A percentile compares a stretch with the other conserved stretches of the same genome.
Conservation (phyloP, 768 basidiomycete species). For the Neoboletus magnificus region DNA sequence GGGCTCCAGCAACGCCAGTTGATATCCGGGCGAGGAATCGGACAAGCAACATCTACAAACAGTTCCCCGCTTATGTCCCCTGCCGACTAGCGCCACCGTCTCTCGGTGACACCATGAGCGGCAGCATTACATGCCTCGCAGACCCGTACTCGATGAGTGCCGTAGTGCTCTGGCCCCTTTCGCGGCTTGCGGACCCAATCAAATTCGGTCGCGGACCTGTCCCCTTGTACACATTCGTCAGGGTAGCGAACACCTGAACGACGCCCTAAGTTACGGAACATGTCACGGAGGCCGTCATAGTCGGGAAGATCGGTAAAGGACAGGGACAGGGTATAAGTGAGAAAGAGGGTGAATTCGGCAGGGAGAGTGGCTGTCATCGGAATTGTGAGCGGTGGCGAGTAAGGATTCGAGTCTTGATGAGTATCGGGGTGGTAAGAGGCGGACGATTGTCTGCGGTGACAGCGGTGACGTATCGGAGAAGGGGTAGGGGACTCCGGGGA, state of each 20-base stretch:
- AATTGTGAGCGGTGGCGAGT: conserved; percentile 24
- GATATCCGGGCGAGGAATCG: not conserved
- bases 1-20: not conserved
- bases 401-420: conserved; percentile 7
- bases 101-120: conserved; percentile 22
- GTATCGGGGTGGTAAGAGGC: conserved; percentile 18
- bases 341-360: conserved; percentile 77
- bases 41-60: conserved; percentile 4
- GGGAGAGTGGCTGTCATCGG: conserved; percentile 74
- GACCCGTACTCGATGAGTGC: conserved; percentile 29
- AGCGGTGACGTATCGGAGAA: conserved; percentile 15
- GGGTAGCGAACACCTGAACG: conserved; percentile 46
- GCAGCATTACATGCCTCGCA: conserved; percentile 35
- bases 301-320: conserved; percentile 89
- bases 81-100: conserved; percentile 23
- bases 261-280: conserved; percentile 61
- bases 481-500: conserved; percentile 11
- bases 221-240: conserved; percentile 18
- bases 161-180: conserved; percentile 13
- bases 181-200: conserved; percentile 44
- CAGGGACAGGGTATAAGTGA: conserved; percentile 72
- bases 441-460: conserved; percentile 19
- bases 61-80: not conserved
- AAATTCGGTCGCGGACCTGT: conserved; percentile 34
- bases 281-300: conserved; percentile 74